A percentile compares a stretch with the other conserved stretches of the same genome.
These are phyloP conservation scores for Penicillium sp. DNA, from an alignment of 2,329 filamentous ascomycete species.

Conservation along the genomic window DNA sequence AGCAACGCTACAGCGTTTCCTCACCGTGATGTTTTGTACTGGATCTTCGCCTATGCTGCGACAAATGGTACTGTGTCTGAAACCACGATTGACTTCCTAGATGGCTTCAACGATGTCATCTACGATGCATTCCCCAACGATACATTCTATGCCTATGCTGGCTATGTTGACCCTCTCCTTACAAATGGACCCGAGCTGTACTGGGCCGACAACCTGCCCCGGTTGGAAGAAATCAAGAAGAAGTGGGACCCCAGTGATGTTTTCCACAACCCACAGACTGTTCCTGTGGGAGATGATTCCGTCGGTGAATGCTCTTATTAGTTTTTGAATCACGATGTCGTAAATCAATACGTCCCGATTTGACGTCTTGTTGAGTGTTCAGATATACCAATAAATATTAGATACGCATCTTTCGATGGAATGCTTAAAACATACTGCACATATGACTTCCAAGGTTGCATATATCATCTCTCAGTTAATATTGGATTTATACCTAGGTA, in stretches of 20 bases:
- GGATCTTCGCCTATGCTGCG: conserved; percentile 59
- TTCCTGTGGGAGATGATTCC: conserved; percentile 10
- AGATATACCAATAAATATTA: too few species aligned
- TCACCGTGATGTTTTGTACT: conserved; percentile 62
- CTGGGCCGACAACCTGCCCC: conserved; percentile 52
- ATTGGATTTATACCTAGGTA: too few species aligned
- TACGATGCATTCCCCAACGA: conserved; percentile 30
- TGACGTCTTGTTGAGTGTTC: too few species aligned
- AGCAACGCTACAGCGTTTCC: conserved; percentile 57
- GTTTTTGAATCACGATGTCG: too few species aligned
- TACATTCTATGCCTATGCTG: conserved; percentile 54
- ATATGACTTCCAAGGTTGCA: too few species aligned
- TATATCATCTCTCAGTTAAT: too few species aligned
- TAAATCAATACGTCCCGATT: too few species aligned
- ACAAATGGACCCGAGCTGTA: conserved; percentile 47
- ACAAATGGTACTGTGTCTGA: conserved; percentile 40
- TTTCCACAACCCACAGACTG: conserved; percentile 58
- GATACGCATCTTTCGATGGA: too few species aligned
- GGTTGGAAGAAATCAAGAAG: conserved; percentile 49
- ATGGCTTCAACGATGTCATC: conserved; percentile 45
- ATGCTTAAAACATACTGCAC: too few species aligned
- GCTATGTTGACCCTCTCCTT: conserved; percentile 57
- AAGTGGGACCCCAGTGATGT: conserved; percentile 51
- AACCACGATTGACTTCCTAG: conserved; percentile 49
- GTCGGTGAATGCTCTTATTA: too few species aligned